These are phyloP conservation scores for Kazachstania africana DNA, from an alignment of 805 yeast species.

Conservation along the genomic window DNA sequence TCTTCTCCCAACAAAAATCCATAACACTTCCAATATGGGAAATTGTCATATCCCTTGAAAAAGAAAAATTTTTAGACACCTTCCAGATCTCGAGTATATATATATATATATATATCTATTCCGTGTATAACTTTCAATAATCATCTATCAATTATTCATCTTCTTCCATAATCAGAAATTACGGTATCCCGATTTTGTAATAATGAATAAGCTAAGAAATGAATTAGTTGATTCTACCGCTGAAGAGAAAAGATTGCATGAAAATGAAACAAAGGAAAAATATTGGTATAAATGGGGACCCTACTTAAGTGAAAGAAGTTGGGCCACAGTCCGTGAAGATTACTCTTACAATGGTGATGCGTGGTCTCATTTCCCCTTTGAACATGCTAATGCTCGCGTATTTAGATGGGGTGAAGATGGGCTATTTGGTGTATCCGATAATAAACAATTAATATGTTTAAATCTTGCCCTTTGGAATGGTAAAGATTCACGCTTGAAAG, in stretches of 20 bases:
- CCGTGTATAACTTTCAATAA: too few species aligned
- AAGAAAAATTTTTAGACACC: too few species aligned
- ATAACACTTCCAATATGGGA: too few species aligned
- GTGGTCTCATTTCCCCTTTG: constrained; percentile 83
- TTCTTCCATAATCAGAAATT: too few species aligned
- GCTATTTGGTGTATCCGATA: constrained; percentile 78
- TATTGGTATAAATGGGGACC: constrained; percentile 92
- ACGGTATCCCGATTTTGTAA: too few species aligned
- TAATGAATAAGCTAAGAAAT: constrained; percentile 13
- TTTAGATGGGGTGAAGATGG: constrained; percentile 97
- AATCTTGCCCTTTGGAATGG: constrained; percentile 88
- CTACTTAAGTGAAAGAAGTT: constrained; percentile 75
- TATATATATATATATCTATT: too few species aligned
- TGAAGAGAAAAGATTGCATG: constrained; percentile 29
- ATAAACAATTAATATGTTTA: constrained; percentile 64
- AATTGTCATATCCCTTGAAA: too few species aligned
- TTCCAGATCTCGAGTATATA: too few species aligned
- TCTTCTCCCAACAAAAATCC: too few species aligned
- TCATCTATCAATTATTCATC: too few species aligned
- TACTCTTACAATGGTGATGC: constrained; percentile 81
- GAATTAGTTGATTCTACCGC: constrained; percentile 17
- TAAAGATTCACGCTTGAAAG: constrained; percentile 73
- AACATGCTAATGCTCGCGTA: constrained; percentile 66
- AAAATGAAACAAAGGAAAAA: constrained; percentile 27
- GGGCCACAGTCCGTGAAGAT: constrained; percentile 84